Evolutionary conservation across 306 rosid genomes (phyloP), one percentile per base, ranked within the genome.

Genomic region (Lupinus albus): DNA sequence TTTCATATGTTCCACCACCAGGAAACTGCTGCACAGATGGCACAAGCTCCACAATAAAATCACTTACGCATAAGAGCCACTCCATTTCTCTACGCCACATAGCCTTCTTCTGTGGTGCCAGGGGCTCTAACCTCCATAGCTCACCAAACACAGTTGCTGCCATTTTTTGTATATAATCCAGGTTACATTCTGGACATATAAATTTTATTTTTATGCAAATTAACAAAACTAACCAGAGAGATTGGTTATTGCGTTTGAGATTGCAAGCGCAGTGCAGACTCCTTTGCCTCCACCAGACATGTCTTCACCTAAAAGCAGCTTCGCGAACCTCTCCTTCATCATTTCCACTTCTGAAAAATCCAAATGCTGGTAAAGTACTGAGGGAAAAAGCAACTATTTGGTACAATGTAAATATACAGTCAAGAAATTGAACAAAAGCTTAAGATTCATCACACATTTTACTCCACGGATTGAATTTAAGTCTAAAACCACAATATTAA

Each of bases 271-370:
- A 10, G 97, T 89, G 68, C 95, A 92, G 12, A 92, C 97, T 20
- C 97, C 97, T 73, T 92, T 92, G n/a, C 97, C 97, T n/a, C 97
- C 97, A 53, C 97, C 97, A 6, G 97, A 92, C 97, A 92, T 89
- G 64, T 92, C 97, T 77, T 92, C 97, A 8, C 97, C 97, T 7
- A 92, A 88, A 55, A 92, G 86, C 36, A 92, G 88, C 72, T 92
- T 92, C 2, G 95, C 92, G 13, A 92, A 92, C 33, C 96, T 82
- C 91, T 92, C 97, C 77, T 89, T 92, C 97, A 92, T 92, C 95
- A 92, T 82, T 62, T 87, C 97, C 41, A 85, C 87, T 77, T 89
- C 97, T 92, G 66, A 41, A 71, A 57, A 72, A 74, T 0, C 18
- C 18, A 50, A 70, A 51, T 4, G 6, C 12, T 6, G 51, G 45